Conservation (phyloP, 257 asterid species). For the Salvia miltiorrhiza region DNA sequence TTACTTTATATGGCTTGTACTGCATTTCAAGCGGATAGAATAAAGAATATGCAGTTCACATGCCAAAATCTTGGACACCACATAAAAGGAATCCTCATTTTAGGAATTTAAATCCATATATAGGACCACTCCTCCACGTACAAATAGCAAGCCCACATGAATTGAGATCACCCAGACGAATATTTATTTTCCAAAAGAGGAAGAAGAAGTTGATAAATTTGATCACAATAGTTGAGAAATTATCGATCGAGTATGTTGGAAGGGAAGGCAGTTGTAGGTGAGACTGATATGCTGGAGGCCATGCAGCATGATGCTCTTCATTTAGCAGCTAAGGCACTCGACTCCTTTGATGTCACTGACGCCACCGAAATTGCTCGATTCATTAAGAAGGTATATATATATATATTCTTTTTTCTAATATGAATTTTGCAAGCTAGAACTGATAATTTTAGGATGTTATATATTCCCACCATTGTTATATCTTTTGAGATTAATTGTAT, state of each 20-base stretch:
- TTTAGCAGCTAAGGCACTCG: slow-evolving; percentile 86
- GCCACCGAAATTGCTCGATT: slow-evolving; percentile 77
- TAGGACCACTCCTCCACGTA: slow-evolving; percentile 12
- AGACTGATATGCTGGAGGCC: slow-evolving; percentile 66
- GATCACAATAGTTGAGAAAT: not conserved
- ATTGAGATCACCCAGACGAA: not conserved
- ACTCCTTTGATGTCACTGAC: slow-evolving; percentile 78
- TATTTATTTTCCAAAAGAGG: not conserved
- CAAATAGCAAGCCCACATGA: slow-evolving; percentile 21
- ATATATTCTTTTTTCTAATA: no score
- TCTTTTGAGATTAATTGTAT: not conserved
- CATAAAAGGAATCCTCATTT: slow-evolving; percentile 40
- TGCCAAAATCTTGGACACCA: slow-evolving; percentile 37
- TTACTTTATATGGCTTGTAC: not conserved
- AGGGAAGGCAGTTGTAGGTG: slow-evolving; percentile 82
- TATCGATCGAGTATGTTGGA: slow-evolving; percentile 49
- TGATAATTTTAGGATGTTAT: no score
- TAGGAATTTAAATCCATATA: not conserved
- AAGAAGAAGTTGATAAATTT: not conserved
- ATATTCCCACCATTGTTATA: no score
- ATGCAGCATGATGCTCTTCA: slow-evolving; percentile 77
- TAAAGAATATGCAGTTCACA: slow-evolving; percentile 29
- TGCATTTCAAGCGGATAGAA: not conserved
- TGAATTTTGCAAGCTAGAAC: no score
- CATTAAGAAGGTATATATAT: slow-evolving; percentile 49